Conservation (phyloP, 495 filamentous ascomycete genomes). For the Aspergillus egyptiacus region DNA sequence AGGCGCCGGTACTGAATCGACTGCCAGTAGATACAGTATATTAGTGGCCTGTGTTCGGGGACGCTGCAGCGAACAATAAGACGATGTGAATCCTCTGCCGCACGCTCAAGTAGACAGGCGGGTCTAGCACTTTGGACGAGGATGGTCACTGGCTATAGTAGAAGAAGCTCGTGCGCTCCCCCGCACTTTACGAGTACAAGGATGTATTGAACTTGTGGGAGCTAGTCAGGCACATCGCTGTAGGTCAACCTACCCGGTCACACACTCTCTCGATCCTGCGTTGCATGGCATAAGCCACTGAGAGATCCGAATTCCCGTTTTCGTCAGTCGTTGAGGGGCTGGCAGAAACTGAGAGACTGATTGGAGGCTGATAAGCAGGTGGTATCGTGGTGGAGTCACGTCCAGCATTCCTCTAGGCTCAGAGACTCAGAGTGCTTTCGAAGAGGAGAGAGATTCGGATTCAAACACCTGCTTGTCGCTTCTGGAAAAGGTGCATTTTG, state of each 20-base stretch:
- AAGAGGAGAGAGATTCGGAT: neutral
- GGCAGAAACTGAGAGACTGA: neutral
- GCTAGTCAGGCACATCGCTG: constrained; percentile 16
- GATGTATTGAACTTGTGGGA: constrained; percentile 15
- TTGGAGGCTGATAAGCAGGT: constrained; percentile 6
- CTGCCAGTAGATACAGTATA: too few relatives aligned
- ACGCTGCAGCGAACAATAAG: neutral
- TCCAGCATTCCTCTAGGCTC: neutral
- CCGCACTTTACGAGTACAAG: constrained; percentile 10
- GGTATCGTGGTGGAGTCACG: constrained; percentile 2
- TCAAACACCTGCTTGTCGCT: neutral
- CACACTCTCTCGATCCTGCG: constrained; percentile 8
- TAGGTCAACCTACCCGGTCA: constrained; percentile 13
- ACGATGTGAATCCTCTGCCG: constrained; percentile 1
- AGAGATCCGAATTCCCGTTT: constrained; percentile 7
- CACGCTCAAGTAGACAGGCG: neutral
- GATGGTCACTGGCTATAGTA: constrained; percentile 6
- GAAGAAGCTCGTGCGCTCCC: constrained; percentile 8
- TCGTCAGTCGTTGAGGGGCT: neutral
- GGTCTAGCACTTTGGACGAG: neutral
- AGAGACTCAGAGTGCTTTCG: neutral
- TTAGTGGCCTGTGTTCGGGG: neutral
- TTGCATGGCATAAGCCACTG: constrained; percentile 14
- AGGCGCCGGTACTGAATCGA: constrained; percentile 23
- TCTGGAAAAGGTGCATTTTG: constrained; percentile 13